These are phyloP conservation scores for Mortierella polycephala DNA, from an alignment of 371 early-diverging fungal genomes.

Conservation along the genomic window DNA sequence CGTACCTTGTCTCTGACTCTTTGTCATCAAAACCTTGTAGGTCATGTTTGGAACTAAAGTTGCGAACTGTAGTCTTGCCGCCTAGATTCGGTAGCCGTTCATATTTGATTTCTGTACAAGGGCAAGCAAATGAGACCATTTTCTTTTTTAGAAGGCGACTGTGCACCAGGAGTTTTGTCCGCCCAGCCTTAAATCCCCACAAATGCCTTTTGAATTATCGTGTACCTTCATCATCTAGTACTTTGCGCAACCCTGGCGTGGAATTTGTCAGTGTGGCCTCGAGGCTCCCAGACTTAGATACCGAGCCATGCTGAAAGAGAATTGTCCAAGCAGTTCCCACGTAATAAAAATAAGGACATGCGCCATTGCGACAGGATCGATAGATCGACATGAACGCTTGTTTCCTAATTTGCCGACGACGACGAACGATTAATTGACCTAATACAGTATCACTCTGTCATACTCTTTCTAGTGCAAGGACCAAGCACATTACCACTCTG, in stretches of 20 bases:
- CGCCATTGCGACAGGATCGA: conserved; percentile 35
- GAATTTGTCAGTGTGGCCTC: conserved; percentile 49
- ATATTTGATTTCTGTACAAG: conserved; percentile 28
- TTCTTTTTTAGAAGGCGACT: background rate
- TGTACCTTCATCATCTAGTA: conserved; percentile 35
- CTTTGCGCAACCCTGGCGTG: conserved; percentile 38
- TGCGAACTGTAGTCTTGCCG: conserved; percentile 21
- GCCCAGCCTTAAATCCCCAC: conserved; percentile 13
- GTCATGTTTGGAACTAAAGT: conserved; percentile 45
- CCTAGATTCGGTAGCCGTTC: conserved; percentile 17
- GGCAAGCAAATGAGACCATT: background rate
- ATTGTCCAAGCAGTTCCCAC: conserved; percentile 38
- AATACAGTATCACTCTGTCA: background rate
- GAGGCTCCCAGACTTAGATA: conserved; percentile 29
- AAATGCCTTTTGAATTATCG: background rate
- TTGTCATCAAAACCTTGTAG: conserved; percentile 26
- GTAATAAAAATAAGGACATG: conserved; percentile 49
- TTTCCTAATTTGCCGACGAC: conserved; percentile 19
- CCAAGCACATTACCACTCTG: conserved; percentile 31
- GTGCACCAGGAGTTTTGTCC: background rate
- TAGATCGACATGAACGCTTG: conserved; percentile 42
- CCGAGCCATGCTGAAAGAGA: conserved; percentile 34
- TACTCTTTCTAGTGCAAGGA: too few relatives aligned
- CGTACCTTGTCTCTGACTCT: conserved; percentile 17
- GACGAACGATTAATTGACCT: background rate